Evolutionary conservation across 768 basidiomycete species (phyloP).

Genomic region (Suillus ampliporus): DNA sequence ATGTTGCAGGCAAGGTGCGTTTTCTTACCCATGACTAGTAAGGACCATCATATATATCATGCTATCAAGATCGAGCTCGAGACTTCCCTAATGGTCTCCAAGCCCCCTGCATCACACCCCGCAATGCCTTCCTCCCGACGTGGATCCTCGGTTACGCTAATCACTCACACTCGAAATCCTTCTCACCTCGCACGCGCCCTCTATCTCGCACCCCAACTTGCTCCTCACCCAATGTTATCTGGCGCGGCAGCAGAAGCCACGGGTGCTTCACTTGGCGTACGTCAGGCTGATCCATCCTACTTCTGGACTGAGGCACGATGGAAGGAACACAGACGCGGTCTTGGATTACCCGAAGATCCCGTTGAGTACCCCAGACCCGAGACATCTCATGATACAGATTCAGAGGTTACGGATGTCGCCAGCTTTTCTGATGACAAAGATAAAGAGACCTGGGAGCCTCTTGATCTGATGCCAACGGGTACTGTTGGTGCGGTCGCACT

Average conservation of each 20-base stretch:
- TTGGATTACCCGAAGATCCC: slow-evolving; percentile 76
- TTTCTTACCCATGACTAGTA: not conserved
- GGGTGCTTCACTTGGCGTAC: slow-evolving; percentile 57
- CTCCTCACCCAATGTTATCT: slow-evolving; percentile 74
- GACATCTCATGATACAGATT: slow-evolving; percentile 25
- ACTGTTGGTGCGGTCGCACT: slow-evolving; percentile 88
- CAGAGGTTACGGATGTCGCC: slow-evolving; percentile 21
- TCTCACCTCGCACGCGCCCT: slow-evolving; percentile 71
- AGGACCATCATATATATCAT: slow-evolving; percentile 7
- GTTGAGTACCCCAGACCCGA: slow-evolving; percentile 38
- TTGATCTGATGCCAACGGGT: slow-evolving; percentile 72
- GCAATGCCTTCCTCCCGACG: slow-evolving; percentile 62
- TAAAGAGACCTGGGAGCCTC: slow-evolving; percentile 21
- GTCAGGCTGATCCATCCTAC: slow-evolving; percentile 74
- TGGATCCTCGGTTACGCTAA: slow-evolving; percentile 66
- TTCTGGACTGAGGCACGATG: slow-evolving; percentile 79
- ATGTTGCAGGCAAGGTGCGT: slow-evolving; percentile 73
- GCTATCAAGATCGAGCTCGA: slow-evolving; percentile 78
- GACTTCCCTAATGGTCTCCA: slow-evolving; percentile 80
- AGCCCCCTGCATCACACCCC: slow-evolving; percentile 70
- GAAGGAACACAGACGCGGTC: slow-evolving; percentile 75
- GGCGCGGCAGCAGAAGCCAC: slow-evolving; percentile 66
- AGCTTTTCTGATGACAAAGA: slow-evolving; percentile 19
- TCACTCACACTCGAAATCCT: slow-evolving; percentile 74
- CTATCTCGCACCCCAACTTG: slow-evolving; percentile 68